Evolutionary conservation across 805 yeast genomes (phyloP).

Genomic region (Kuraishia piskuri): DNA sequence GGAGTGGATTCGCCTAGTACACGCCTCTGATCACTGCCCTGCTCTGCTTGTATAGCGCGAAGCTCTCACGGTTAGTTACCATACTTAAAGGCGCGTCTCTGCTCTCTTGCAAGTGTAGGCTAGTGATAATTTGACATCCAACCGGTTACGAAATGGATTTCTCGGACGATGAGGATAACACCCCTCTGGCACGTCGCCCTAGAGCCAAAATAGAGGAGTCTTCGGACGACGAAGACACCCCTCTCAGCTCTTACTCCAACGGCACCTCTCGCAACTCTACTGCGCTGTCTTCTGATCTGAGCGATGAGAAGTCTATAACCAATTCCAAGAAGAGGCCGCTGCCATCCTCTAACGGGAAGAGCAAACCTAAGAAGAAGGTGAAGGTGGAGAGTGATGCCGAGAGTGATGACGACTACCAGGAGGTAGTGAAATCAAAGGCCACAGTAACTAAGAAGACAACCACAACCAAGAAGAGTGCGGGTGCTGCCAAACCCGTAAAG

Average conservation of each 20-base stretch:
- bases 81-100: background rate
- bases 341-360: background rate
- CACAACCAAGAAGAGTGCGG: background rate
- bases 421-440: background rate
- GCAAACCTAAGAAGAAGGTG: background rate
- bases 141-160: background rate
- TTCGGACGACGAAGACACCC: background rate
- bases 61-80: background rate
- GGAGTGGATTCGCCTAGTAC: background rate
- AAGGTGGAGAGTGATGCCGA: background rate
- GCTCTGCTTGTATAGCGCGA: background rate
- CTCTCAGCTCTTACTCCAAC: background rate
- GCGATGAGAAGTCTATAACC: background rate
- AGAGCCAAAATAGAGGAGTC: background rate
- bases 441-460: slow-evolving; percentile 1
- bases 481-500: slow-evolving; percentile 1
- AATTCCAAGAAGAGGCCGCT: background rate
- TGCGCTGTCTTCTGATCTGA: background rate
- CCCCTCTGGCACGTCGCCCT: background rate
- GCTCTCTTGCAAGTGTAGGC: background rate
- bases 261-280: background rate
- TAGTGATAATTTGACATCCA: background rate
- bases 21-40: background rate
- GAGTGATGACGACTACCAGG: background rate
- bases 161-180: background rate